A percentile compares a stretch with the other conserved stretches of the same genome.
Conservation (phyloP, 192 early-diverging fungal genomes). For the Geranomyces michiganensis region DNA sequence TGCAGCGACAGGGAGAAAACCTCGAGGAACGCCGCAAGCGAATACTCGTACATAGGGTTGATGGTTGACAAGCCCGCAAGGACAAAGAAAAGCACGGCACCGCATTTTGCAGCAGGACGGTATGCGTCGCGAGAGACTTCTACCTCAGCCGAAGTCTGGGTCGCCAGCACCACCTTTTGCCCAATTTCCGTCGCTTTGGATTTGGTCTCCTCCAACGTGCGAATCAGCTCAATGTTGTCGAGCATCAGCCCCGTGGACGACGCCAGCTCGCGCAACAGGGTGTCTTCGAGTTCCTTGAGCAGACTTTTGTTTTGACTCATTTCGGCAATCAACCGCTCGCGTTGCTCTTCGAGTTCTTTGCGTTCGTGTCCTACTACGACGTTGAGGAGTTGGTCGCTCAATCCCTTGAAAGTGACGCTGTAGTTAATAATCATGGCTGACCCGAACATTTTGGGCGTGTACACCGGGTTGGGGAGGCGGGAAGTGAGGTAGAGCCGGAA, state of each 20-base stretch:
- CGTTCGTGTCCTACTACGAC: conserved; percentile 63
- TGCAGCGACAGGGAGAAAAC: conserved; percentile 58
- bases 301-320: conserved; percentile 62
- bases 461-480: conserved; percentile 58
- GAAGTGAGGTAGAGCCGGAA: conserved; percentile 62
- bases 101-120: conserved; percentile 60
- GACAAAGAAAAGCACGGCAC: conserved; percentile 66
- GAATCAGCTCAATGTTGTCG: conserved; percentile 64
- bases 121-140: conserved; percentile 63
- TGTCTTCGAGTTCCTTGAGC: conserved; percentile 62
- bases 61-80: conserved; percentile 62
- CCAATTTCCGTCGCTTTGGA: conserved; percentile 65
- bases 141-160: conserved; percentile 64
- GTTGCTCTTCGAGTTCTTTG: conserved; percentile 63
- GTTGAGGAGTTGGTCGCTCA: conserved; percentile 66
- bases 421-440: conserved; percentile 68
- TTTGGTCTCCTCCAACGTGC: conserved; percentile 65
- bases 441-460: conserved; percentile 64
- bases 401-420: conserved; percentile 63
- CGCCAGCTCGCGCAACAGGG: conserved; percentile 58
- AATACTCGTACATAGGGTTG: conserved; percentile 69
- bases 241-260: conserved; percentile 66
- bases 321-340: conserved; percentile 59
- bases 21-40: conserved; percentile 59
- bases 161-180: conserved; percentile 61